Evolutionary conservation across 1,284 basidiomycete genomes (phyloP), one percentile per base, ranked within the genome.

Genomic region (Pulveroboletus sp.): DNA sequence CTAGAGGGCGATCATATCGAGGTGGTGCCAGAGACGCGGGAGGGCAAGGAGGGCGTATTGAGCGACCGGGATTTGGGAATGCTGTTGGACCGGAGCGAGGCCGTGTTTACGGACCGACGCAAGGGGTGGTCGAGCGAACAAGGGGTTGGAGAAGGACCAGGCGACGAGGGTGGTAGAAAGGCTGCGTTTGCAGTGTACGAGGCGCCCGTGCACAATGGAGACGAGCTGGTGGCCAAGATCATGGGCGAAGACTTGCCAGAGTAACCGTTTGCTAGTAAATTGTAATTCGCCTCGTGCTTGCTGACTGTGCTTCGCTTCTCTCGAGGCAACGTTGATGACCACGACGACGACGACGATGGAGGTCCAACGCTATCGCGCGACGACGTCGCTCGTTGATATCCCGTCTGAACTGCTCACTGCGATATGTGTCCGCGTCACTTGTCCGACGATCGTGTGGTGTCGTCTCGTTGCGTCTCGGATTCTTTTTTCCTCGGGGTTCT

Each of bases 1-100:
- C 82, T 96, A 8, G 94, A 97, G 67, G 88, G 87, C 22, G 92
- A 97, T 74, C 89, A 94, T 69, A 93, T 97, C 58, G 85, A 92
- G 54, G 85, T 96, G n/a, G 92, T 93, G 17, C 81, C 84, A 14
- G 83, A 87, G 62, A 89, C 86, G 22, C 56, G 57, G 71, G 89
- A 81, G 59, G 86, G 83, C 31, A 85, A 84, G 67, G 77, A 78
- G 31, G 83, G 84, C 56, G 87, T 98, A 57, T 82, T 98, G 67
- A 87, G 86, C 60, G 90, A 96, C 59, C 81, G 80, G 43, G 91
- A 96, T 63, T 75, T 98, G 43, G 85, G 89, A 24, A 78, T 86
- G 68, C 75, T 98, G 52, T 77, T 98, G 36, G 94, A 98, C 66
- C 81, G 96, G 28, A 82, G 87, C 28, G 84, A 86, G 0, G 87